Base-by-base conservation (phyloP, 2,329 filamentous ascomycete genomes). In the Aspergillus felis region DNA sequence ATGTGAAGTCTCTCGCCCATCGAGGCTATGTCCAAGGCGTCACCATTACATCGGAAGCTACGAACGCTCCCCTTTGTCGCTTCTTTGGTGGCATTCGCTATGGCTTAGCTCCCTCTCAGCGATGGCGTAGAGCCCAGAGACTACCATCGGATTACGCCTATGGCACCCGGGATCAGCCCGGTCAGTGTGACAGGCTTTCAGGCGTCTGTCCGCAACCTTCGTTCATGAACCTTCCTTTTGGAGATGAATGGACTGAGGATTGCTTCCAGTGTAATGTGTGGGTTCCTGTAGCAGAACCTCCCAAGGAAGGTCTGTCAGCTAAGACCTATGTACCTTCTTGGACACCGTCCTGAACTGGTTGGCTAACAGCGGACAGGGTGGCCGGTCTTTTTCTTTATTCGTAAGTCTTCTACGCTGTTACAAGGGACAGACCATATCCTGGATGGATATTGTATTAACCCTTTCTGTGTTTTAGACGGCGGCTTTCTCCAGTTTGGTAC, bases 381-480 rank as follows among this genome's bases (percentile, higher is more conserved):
- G 82, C 83, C 83, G 4, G 82, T 85, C 0, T 75, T 83, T 52
- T 79, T 85, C 62, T 85, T 78, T 67, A 82, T 85, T 50, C 83
- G 82, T 79, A 75, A 60, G 77, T 72, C 9, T 35, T 48, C 29
- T 17, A 52, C 22, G 27, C 48, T 51, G 22, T 35, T 9, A 25
- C 27, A 22, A 14, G 17, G 4, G 27, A 44, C 38, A 5, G 35
- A 29, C 50, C 8, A 51, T 38, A 4, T 3, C 10, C 24, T 17
- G n/a, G 22, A 17, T 50, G 1, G 22, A 10, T 3, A 10, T 1
- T 22, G 44, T 24, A 46, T 49, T 49, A 22, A 44, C n/a, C n/a
- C n/a, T 24, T 44, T 29, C 35, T 47, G n/a, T 9, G 47, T 35
- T n/a, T 6, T 42, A 79, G 78, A 83, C 61, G 81, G 81, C 32